Percentiles rank a stretch among this genome's conserved stretches.
Conservation (phyloP, 306 rosid genomes). For the Fagus sylvatica region DNA sequence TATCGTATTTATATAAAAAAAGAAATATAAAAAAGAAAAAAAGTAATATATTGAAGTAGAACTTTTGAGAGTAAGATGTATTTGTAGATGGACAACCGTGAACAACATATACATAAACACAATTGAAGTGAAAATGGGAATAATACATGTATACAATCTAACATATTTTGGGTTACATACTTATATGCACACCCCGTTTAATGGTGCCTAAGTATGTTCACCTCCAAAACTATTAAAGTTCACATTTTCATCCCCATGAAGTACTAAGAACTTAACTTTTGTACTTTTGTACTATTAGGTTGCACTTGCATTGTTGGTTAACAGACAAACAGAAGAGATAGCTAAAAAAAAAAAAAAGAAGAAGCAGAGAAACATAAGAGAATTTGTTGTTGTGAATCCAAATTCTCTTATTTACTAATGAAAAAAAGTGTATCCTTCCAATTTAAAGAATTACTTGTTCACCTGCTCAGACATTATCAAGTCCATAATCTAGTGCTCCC, state of each 20-base stretch:
- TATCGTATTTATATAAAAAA: too few relatives aligned
- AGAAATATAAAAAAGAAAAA: too few relatives aligned
- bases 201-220: neutral
- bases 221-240: too few relatives aligned
- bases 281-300: neutral
- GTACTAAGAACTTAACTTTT: neutral
- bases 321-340: neutral
- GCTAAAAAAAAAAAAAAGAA: too few relatives aligned
- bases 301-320: neutral
- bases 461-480: neutral
- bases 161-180: neutral
- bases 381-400: neutral
- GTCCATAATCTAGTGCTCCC: neutral
- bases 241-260: too few relatives aligned
- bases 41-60: too few relatives aligned
- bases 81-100: too few relatives aligned
- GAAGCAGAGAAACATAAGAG: neutral
- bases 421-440: neutral
- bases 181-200: neutral
- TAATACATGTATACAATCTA: neutral
- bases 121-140: too few relatives aligned
- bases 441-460: neutral
- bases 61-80: too few relatives aligned
- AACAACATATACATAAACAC: too few relatives aligned
- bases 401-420: neutral